These are phyloP conservation scores for Cubamyces lactineus DNA, from an alignment of 768 basidiomycete species.

Conservation along the genomic window DNA sequence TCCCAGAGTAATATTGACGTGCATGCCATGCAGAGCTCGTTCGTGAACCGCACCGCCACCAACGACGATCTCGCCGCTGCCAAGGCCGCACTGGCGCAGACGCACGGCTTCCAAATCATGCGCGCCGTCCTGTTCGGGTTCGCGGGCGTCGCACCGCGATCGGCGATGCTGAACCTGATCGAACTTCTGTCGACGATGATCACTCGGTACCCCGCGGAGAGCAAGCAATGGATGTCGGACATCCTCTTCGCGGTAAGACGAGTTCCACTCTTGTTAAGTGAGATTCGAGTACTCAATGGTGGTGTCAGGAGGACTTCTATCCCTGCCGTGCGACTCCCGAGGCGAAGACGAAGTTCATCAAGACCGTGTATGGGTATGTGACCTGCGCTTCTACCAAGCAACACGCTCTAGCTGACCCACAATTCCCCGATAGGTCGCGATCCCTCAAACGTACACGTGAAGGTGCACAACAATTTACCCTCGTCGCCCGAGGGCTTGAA, in stretches of 20 bases:
- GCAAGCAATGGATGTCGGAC: conserved; percentile 71
- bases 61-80: conserved; percentile 63
- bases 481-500: conserved; percentile 83
- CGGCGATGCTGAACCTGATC: conserved; percentile 80
- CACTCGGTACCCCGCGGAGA: conserved; percentile 55
- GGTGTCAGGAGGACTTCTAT: conserved; percentile 67
- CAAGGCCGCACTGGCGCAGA: conserved; percentile 51
- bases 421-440: conserved; percentile 53
- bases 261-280: not conserved
- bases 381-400: no score
- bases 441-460: conserved; percentile 76
- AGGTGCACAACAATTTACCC: conserved; percentile 84
- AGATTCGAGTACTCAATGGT: not conserved
- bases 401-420: not conserved
- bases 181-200: conserved; percentile 76
- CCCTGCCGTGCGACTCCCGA: conserved; percentile 72
- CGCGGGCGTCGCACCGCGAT: conserved; percentile 82
- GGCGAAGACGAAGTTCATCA: conserved; percentile 79
- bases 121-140: conserved; percentile 78
- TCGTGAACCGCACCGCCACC: conserved; percentile 68
- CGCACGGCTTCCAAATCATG: conserved; percentile 69
- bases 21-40: conserved; percentile 52
- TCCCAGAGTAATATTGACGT: not conserved
- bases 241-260: conserved; percentile 65
- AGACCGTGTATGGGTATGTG: conserved; percentile 63